Percentiles rank a stretch among this genome's conserved stretches.
Evolutionary conservation across 352 stramenopile species (phyloP).

Genomic region (Phytophthora brassicae): DNA sequence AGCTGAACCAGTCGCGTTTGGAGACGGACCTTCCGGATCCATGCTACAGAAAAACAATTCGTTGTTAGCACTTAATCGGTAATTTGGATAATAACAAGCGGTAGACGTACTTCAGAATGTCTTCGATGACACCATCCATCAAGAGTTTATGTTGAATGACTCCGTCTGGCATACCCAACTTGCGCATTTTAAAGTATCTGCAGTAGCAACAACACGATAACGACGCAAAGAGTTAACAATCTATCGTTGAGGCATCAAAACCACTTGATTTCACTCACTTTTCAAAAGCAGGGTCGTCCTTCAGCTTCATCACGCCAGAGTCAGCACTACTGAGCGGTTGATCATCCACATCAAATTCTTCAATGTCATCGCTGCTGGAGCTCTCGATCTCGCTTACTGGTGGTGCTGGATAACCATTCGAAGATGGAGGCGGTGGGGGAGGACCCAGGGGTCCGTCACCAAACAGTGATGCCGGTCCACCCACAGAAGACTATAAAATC

Average conservation of each 20-base stretch:
- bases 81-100: not conserved
- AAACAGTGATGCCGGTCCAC: conserved; percentile 54
- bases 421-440: conserved; percentile 38
- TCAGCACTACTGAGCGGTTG: conserved; percentile 14
- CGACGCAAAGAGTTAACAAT: conserved; percentile 4
- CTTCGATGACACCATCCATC: conserved; percentile 71
- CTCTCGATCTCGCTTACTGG: conserved; percentile 48
- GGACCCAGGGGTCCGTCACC: conserved; percentile 50
- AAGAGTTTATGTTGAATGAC: conserved; percentile 82
- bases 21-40: conserved; percentile 77
- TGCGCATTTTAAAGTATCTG: conserved; percentile 87
- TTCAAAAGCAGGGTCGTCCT: conserved; percentile 76
- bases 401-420: conserved; percentile 14
- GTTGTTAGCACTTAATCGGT: not conserved
- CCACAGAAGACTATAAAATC: conserved; percentile 40
- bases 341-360: conserved; percentile 43
- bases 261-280: conserved; percentile 43
- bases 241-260: not conserved
- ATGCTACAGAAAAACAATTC: conserved; percentile 43
- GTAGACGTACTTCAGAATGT: conserved; percentile 67
- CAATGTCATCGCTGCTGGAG: conserved; percentile 63
- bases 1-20: conserved; percentile 44
- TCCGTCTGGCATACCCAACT: conserved; percentile 75
- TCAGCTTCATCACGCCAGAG: conserved; percentile 65
- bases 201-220: not conserved